Base-by-base conservation (phyloP, 805 yeast genomes). In the Pichia insulana region DNA sequence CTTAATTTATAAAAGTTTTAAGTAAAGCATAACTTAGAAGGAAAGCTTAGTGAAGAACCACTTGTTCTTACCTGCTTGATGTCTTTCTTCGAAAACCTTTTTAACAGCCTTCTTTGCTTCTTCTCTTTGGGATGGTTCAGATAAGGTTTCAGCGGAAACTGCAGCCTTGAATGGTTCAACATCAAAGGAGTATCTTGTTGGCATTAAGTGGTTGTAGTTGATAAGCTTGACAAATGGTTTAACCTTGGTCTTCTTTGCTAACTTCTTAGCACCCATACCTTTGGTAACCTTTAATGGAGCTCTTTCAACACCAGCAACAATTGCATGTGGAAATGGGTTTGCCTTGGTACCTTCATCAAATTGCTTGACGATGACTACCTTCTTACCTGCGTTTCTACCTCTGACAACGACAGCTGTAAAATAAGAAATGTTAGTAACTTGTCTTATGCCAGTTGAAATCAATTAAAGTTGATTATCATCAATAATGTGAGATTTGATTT, bases 371-470 rank as follows among this genome's bases (percentile, higher is more conserved):
- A 92, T 88, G 70, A 92, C 98, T 59, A 92, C 98, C 84, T 92
- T 92, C 85, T 89, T 90, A 80, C 98, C 98, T 71, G 98, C 98
- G 86, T 80, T 90, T 79, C 98, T 92, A 68, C 98, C 98, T 74
- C 97, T 90, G 73, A 89, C 95, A 71, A 92, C 89, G 76, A 92
- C 89, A 78, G 97, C 95, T 84, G 68, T 31, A 49, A 12, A 20
- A 15, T 19, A 19, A 30, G 34, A 20, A 15, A 26, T 42, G 39
- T 39, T 39, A 34, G 39, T 40, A 28, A 39, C 5, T 8, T 27
- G 33, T 28, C 10, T 28, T 26, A n/a, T n/a, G n/a, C n/a, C n/a
- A n/a, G n/a, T n/a, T n/a, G n/a, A n/a, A n/a, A n/a, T n/a, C n/a
- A n/a, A n/a, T n/a, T n/a, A n/a, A n/a, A n/a, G n/a, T n/a, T n/a